Conservation (phyloP, 108 stramenopile genomes). For the Nannochloropsis gaditana region DNA sequence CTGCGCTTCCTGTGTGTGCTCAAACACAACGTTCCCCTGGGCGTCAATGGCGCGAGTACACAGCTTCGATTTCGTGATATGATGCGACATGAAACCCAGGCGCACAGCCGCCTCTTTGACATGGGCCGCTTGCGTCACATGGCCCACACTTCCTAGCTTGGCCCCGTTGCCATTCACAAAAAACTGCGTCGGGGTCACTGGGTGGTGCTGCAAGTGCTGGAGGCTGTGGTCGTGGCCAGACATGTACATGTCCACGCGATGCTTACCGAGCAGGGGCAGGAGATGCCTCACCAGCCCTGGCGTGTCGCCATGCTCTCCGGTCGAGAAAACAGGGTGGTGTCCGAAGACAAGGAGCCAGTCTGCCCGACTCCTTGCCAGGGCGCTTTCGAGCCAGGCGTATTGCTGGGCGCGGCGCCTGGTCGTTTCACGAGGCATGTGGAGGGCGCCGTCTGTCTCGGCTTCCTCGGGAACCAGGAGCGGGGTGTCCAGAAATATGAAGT, state of each 20-base stretch:
- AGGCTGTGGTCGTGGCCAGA: constrained; percentile 17
- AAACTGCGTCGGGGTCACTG: not conserved
- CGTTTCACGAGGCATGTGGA: not conserved
- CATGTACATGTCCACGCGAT: constrained; percentile 20
- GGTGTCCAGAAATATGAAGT: not conserved
- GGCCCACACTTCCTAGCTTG: not conserved
- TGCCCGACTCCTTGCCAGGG: not conserved
- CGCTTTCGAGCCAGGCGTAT: not conserved
- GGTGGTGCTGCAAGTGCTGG: not conserved
- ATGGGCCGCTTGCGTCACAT: not conserved
- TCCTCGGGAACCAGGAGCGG: not conserved
- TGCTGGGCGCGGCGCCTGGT: not conserved
- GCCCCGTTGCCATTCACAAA: constrained; percentile 17
- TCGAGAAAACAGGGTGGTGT: constrained; percentile 10
- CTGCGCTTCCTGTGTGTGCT: not conserved
- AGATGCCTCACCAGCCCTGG: not conserved
- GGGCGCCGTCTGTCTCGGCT: not conserved
- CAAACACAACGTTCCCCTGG: not conserved
- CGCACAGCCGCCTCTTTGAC: not conserved
- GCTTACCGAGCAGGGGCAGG: not conserved
- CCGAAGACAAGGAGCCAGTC: constrained; percentile 10
- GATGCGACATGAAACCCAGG: not conserved
- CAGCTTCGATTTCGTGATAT: not conserved
- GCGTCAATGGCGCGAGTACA: not conserved
- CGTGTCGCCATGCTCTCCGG: constrained; percentile 22